A percentile compares a stretch with the other conserved stretches of the same genome.
These are phyloP conservation scores for Trichosporon coremiiforme DNA, from an alignment of 1,284 basidiomycete species.

Conservation along the genomic window DNA sequence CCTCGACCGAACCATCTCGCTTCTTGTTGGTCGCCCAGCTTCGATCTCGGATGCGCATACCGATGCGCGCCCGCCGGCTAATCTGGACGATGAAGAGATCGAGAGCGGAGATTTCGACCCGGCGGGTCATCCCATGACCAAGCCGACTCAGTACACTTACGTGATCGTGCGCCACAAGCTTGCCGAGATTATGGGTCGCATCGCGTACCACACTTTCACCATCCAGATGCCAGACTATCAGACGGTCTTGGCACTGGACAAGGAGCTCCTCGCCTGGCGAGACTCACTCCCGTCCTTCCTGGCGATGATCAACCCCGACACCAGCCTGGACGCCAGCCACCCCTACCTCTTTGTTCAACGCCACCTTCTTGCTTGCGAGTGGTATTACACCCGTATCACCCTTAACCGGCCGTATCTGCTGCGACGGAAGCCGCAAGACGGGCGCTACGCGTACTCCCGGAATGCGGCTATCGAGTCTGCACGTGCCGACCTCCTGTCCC, in stretches of 20 bases:
- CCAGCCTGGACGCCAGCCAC: constrained; percentile 47
- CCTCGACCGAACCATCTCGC: constrained; percentile 55
- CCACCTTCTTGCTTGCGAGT: constrained; percentile 54
- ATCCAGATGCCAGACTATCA: constrained; percentile 57
- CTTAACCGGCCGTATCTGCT: constrained; percentile 57
- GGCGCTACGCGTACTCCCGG: constrained; percentile 55
- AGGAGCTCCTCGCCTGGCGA: constrained; percentile 56
- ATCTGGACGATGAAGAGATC: constrained; percentile 58
- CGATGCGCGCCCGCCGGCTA: constrained; percentile 56
- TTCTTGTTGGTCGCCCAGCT: constrained; percentile 56
- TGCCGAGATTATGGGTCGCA: constrained; percentile 57
- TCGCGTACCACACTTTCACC: constrained; percentile 58
- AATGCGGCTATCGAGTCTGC: constrained; percentile 58
- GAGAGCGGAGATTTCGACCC: constrained; percentile 55
- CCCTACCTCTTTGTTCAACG: constrained; percentile 56
- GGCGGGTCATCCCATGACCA: constrained; percentile 54
- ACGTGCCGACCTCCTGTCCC: constrained; percentile 55
- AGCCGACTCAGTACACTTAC: constrained; percentile 57
- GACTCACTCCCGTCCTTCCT: constrained; percentile 54
- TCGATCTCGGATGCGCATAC: constrained; percentile 57
- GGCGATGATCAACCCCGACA: constrained; percentile 51
- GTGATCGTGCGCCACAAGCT: constrained; percentile 55
- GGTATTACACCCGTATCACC: constrained; percentile 55
- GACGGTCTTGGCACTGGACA: constrained; percentile 56
- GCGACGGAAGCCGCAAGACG: constrained; percentile 54